Percentiles rank a stretch among this genome's conserved stretches.
These are phyloP conservation scores for Termitomyces bulborhizus DNA, from an alignment of 768 basidiomycete genomes.

Conservation along the genomic window DNA sequence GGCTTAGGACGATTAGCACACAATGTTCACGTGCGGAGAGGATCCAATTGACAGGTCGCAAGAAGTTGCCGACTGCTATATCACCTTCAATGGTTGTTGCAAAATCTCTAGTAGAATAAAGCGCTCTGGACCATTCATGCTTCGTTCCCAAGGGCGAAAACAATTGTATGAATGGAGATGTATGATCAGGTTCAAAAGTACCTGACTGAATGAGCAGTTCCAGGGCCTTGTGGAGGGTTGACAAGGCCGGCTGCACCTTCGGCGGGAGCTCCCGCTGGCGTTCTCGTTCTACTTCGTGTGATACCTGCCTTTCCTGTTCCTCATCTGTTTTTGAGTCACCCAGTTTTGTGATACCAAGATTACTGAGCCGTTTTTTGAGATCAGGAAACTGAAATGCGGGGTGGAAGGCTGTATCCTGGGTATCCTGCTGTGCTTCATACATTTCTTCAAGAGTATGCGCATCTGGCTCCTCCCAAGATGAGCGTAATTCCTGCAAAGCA, in stretches of 20 bases:
- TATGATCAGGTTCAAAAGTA: background rate
- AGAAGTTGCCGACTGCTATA: background rate
- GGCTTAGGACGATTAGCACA: background rate
- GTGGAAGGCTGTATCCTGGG: background rate
- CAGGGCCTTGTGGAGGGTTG: conserved; percentile 1
- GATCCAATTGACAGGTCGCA: background rate
- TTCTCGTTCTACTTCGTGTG: conserved; percentile 36
- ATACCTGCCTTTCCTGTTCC: conserved; percentile 46
- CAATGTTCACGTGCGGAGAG: background rate
- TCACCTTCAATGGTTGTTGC: background rate
- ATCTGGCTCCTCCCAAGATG: background rate
- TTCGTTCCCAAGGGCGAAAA: background rate
- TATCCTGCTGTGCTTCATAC: conserved; percentile 28
- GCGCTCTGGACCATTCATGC: background rate
- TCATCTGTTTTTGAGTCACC: conserved; percentile 26
- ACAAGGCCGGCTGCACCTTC: background rate
- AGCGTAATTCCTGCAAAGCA: background rate
- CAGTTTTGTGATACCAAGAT: conserved; percentile 21
- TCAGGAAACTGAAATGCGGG: conserved; percentile 6
- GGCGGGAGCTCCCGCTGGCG: conserved; percentile 5
- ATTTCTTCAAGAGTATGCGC: background rate
- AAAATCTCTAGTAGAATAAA: background rate
- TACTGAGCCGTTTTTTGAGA: conserved; percentile 19
- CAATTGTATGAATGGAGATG: background rate
- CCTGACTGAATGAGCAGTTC: background rate